Conservation (phyloP, 208 protist genomes). For the Naegleria lovaniensis region DNA sequence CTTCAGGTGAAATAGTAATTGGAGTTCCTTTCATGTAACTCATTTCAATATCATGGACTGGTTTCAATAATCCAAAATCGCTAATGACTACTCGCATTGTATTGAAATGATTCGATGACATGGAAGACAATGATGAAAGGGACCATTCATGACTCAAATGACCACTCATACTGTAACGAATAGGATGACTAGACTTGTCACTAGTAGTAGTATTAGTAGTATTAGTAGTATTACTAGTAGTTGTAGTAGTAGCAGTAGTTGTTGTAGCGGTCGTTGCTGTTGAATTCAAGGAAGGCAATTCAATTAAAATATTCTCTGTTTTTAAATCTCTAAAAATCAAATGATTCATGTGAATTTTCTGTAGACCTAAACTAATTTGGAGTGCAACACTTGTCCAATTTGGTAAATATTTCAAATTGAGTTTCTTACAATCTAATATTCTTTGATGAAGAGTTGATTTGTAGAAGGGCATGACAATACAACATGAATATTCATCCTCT, state of each 20-base stretch:
- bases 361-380: not conserved
- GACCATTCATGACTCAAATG: no score
- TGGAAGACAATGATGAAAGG: no score
- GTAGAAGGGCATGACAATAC: not conserved
- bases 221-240: no score
- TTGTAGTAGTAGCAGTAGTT: no score
- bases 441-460: not conserved
- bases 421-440: not conserved
- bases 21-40: not conserved
- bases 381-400: not conserved
- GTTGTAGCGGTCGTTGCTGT: no score
- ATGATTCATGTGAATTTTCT: not conserved
- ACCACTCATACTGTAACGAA: no score
- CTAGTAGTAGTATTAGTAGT: no score
- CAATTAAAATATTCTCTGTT: not conserved
- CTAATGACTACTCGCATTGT: not conserved
- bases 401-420: not conserved
- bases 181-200: no score
- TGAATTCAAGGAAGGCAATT: no score
- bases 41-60: not conserved
- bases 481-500: not conserved
- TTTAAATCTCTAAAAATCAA: conserved; percentile 19
- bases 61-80: not conserved
- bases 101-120: no score
- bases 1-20: not conserved